Evolutionary conservation across 2,329 filamentous ascomycete species (phyloP), one percentile per base, ranked within the genome.

Genomic region (Epichloe uncinata): DNA sequence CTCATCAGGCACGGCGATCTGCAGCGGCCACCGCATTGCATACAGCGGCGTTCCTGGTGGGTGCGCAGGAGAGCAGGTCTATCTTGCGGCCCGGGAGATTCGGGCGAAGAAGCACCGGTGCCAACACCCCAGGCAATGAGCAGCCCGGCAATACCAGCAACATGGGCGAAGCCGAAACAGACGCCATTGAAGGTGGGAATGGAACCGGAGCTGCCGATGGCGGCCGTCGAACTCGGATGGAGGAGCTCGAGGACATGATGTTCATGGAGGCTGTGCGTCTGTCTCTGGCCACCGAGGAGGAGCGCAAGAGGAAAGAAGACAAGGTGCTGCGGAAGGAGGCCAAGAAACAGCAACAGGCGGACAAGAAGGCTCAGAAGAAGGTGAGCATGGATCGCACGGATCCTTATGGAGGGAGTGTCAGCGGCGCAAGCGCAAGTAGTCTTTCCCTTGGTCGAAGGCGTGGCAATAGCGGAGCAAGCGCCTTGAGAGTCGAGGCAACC

Each of bases 181-280:
- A 65, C 18, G 42, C 53, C 15, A 52, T 50, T 9, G 60, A 58
- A 33, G 53, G 57, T 36, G 54, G 52, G 3, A 55, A 59, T 15
- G 53, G 57, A 0, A 48, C 20, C 11, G 45, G 60, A 2, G 55
- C 52, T 36, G 47, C 55, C 3, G 57, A 58, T 9, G 58, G 57
- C 13, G 59, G 59, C 49, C 60, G 72, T 52, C 66, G 73, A 43
- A 64, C 62, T 50, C 76, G 87, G 33, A 80, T 94, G 62, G 87
- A 94, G 20, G 90, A 97, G 57, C 75, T 97, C 0, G 93, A 98
- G 63, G 91, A 95, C 45, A 86, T 98, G 73, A 98, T 98, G 93
- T 89, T 97, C 73, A 88, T 93, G 75, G 93, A 98, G 65, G 93
- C 93, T 0, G 94, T 98, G 45, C 77, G 93, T 38, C 67, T 95